These are phyloP conservation scores for Syzygium syzygioides DNA, from an alignment of 441 rosid species.

Conservation along the genomic window DNA sequence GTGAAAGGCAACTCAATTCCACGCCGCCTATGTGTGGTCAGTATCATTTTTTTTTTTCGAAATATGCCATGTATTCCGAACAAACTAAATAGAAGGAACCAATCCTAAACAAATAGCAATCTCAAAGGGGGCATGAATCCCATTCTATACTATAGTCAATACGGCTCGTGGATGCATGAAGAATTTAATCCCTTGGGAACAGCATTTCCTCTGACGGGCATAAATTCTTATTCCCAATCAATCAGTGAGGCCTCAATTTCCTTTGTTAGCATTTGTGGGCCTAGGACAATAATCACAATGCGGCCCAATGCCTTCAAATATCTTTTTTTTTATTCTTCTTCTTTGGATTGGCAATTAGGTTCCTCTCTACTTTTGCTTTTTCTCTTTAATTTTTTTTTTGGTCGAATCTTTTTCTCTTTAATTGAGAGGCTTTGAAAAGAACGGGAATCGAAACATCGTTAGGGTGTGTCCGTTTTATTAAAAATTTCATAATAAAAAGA, in stretches of 20 bases:
- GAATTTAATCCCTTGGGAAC: no score
- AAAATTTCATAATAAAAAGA: no score
- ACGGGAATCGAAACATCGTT: no score
- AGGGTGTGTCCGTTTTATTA: no score
- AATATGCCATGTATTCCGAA: not conserved
- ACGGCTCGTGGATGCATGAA: not conserved
- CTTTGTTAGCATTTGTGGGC: not conserved
- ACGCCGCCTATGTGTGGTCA: not conserved
- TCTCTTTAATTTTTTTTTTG: no score
- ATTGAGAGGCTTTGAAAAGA: no score
- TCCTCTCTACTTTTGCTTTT: no score
- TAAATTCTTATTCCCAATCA: no score
- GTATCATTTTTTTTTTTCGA: not conserved
- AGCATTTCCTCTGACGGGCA: no score
- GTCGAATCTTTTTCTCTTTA: no score
- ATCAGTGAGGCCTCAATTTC: no score
- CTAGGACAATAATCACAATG: not conserved
- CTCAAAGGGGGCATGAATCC: not conserved
- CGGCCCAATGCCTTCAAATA: not conserved
- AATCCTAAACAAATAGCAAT: not conserved
- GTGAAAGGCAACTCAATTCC: accelerated
- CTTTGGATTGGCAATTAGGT: no score
- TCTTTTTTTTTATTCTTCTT: not conserved
- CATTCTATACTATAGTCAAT: not conserved
- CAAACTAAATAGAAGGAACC: not conserved